Percentiles rank a stretch among this genome's conserved stretches.
Conservation (phyloP, 139 green algal species). For the Chlamydomonas eustigma region DNA sequence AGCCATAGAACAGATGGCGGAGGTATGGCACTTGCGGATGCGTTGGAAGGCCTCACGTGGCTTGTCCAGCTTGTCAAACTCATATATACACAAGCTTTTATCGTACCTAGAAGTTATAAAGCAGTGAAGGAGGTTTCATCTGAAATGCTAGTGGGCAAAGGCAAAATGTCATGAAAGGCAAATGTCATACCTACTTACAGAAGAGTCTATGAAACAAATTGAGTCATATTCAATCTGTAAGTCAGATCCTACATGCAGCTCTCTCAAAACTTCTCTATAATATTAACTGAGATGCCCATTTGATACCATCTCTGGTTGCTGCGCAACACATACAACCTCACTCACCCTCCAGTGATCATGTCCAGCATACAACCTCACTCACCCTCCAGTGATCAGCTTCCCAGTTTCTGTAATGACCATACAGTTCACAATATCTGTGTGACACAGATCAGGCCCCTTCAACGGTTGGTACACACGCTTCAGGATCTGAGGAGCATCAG, state of each 20-base stretch:
- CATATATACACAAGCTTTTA: slow-evolving; percentile 62
- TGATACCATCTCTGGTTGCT: too few relatives aligned
- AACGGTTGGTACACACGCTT: slow-evolving; percentile 37
- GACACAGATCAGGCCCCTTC: slow-evolving; percentile 45
- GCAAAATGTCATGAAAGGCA: too few relatives aligned
- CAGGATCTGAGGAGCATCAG: slow-evolving; percentile 35
- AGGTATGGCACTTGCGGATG: slow-evolving; percentile 48
- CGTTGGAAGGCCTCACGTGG: slow-evolving; percentile 39
- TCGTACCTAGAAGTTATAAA: slow-evolving; percentile 43
- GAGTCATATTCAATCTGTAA: too few relatives aligned
- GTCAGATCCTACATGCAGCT: too few relatives aligned
- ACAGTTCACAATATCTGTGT: slow-evolving; percentile 61
- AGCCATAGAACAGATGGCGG: slow-evolving; percentile 51
- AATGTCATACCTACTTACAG: too few relatives aligned
- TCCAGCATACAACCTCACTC: too few relatives aligned
- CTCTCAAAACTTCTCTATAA: too few relatives aligned
- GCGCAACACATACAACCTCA: too few relatives aligned
- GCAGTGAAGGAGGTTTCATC: background rate
- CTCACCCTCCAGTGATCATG: slow-evolving; percentile 58
- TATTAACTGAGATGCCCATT: too few relatives aligned
- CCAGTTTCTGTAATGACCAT: slow-evolving; percentile 61
- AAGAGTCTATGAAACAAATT: too few relatives aligned
- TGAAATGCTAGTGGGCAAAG: too few relatives aligned
- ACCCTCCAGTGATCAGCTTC: slow-evolving; percentile 61
- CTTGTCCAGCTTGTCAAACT: slow-evolving; percentile 62